A percentile compares a stretch with the other conserved stretches of the same genome.
These are phyloP conservation scores for Colletotrichum phormii DNA, from an alignment of 2,329 filamentous ascomycete species.

Conservation along the genomic window DNA sequence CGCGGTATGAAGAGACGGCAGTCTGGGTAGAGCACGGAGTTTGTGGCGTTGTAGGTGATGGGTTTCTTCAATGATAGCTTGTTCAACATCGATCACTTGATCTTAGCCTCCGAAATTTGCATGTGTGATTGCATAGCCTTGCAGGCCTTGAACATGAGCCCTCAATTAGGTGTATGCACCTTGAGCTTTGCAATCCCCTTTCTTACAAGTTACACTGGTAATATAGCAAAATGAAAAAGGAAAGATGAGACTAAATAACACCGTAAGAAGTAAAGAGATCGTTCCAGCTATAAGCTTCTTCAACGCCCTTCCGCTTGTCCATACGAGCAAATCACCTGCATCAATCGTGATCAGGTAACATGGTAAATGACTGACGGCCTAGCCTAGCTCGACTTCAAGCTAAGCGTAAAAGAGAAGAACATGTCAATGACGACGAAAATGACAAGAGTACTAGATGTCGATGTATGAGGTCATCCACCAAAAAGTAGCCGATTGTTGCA, in stretches of 20 bases:
- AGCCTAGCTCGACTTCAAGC: neutral
- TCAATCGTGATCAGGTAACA: neutral
- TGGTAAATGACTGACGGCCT: neutral
- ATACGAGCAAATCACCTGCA: neutral
- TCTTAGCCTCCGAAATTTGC: neutral
- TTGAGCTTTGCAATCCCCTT: neutral
- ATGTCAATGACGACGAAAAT: neutral
- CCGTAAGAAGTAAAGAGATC: neutral
- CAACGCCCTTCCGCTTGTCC: neutral
- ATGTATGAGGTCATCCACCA: conserved; percentile 24
- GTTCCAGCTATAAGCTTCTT: neutral
- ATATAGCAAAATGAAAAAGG: neutral
- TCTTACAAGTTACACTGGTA: no score
- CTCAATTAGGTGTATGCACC: neutral
- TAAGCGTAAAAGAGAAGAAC: neutral
- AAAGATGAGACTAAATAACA: neutral
- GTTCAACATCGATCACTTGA: neutral
- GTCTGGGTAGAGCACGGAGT: neutral
- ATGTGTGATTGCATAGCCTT: neutral
- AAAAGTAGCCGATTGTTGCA: conserved; percentile 6
- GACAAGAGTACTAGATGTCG: neutral
- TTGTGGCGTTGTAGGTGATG: neutral
- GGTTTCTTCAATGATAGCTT: neutral
- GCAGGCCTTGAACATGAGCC: neutral
- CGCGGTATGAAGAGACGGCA: neutral